phyloP scores from a whole-genome alignment of 2,329 filamentous ascomycete genomes.

The Aspergillus felis region DNA sequence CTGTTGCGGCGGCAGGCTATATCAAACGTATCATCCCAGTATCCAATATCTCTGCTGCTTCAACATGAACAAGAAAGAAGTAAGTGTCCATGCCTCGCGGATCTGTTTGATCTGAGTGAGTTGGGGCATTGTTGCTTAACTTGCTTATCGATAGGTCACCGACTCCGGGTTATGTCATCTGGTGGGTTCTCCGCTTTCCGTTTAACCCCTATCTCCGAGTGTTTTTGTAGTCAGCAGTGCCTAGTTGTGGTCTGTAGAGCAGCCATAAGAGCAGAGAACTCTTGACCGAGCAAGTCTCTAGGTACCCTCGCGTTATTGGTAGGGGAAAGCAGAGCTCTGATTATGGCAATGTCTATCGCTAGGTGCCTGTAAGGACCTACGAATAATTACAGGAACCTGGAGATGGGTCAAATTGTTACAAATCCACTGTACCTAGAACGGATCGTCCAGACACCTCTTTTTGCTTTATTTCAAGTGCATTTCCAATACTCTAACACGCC shows the following conservation, averaged over 20 bases:
- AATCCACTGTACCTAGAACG: neutral
- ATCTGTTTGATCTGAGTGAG: neutral
- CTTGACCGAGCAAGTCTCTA: neutral
- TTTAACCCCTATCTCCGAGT: constrained; percentile 22
- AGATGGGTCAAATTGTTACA: too few species aligned
- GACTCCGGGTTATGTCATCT: constrained; percentile 5
- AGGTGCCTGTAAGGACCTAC: too few species aligned
- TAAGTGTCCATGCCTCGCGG: neutral
- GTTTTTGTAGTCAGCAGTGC: too few species aligned
- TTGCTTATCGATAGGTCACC: constrained; percentile 19
- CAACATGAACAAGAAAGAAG: neutral
- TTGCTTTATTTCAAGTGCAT: neutral
- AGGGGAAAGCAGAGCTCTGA: too few species aligned
- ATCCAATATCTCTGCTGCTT: neutral
- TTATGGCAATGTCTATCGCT: neutral
- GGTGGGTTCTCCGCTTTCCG: constrained; percentile 5
- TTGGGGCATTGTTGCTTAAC: neutral
- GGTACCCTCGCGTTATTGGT: neutral
- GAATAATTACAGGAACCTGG: too few species aligned
- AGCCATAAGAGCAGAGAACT: neutral
- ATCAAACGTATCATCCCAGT: constrained; percentile 5
- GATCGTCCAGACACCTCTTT: neutral
- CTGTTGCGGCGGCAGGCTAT: constrained; percentile 4
- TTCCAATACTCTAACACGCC: neutral
- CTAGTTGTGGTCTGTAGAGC: too few species aligned